Evolutionary conservation across 2,329 filamentous ascomycete genomes (phyloP), one percentile per base, ranked within the genome.

Genomic region (Cercospora berteroae): DNA sequence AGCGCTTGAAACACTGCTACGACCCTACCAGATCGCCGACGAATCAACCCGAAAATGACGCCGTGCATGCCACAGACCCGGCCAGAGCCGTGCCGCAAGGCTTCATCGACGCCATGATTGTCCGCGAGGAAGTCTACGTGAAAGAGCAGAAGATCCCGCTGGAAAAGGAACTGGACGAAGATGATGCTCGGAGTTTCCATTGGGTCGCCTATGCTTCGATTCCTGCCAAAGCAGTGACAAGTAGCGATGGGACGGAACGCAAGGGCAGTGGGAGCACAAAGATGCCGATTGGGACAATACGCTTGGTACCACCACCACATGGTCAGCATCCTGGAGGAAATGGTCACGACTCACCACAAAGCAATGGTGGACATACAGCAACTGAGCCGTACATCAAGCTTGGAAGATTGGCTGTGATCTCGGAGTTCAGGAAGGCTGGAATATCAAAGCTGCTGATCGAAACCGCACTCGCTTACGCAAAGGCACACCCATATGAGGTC

Each of bases 131-230:
- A 44, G 87, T 89, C 70, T 89, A 86, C 71, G 81, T 86, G 42
- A 79, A 84, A 66, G 87, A 88, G 75, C 87, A 89, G 70, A 78
- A 81, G 23, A 83, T 86, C 29, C 80, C 82, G 0, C 79, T 88
- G 0, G 87, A 90, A 42, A 87, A 88, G 71, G 94, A 98, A 78
- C 85, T 92, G 71, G 94, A 97, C 81, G 81, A 84, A 1, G 93
- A 97, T 77, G 94, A 98, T 78, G 72, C 85, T 0, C 86, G 91
- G 39, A 89, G 88, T 72, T 94, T 89, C 80, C 93, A 97, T 79
- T 97, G 92, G 91, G 89, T 97, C 31, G 83, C 89, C n/a, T 97
- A 96, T 79, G 87, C 88, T 58, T 88, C 85, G 16, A 84, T 90
- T 16, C 76, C 80, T 2, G 74, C 76, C 9, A 77, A 79, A 60